Evolutionary conservation across 1,284 basidiomycete species (phyloP).

Genomic region (Puccinia novopanici): DNA sequence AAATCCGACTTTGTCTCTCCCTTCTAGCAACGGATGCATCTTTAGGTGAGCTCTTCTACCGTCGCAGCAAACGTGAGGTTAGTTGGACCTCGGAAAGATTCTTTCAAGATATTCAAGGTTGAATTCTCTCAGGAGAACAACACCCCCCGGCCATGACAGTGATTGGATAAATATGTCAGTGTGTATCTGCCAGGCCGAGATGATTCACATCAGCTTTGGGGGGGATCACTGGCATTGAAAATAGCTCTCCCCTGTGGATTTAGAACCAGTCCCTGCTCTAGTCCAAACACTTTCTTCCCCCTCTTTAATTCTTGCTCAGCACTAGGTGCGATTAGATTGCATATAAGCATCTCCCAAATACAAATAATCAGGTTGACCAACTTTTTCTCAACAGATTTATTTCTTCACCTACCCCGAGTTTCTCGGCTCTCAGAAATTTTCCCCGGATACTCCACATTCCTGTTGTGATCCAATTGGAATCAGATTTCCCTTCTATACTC

Average conservation of each 20-base stretch:
- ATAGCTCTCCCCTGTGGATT: slow-evolving; percentile 19
- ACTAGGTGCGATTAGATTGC: slow-evolving; percentile 8
- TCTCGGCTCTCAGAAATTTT: not conserved
- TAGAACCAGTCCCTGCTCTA: not conserved
- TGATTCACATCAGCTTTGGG: slow-evolving; percentile 24
- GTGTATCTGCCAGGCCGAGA: slow-evolving; percentile 29
- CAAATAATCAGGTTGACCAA: not conserved
- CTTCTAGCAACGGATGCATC: not conserved
- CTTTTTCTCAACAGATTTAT: not conserved
- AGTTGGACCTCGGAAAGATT: slow-evolving; percentile 6
- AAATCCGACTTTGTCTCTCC: not conserved
- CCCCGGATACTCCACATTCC: not conserved
- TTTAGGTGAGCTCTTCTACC: slow-evolving; percentile 14
- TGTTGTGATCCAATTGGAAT: not conserved
- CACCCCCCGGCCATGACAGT: slow-evolving; percentile 28
- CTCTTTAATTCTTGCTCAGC: slow-evolving; percentile 11
- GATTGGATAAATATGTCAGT: no score
- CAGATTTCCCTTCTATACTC: not conserved
- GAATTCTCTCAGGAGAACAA: slow-evolving; percentile 31
- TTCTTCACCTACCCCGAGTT: not conserved
- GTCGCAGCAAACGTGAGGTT: slow-evolving; percentile 9
- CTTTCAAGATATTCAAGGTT: slow-evolving; percentile 34
- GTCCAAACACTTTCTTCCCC: slow-evolving; percentile 3
- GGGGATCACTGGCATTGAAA: slow-evolving; percentile 25
- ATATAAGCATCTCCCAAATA: not conserved